Evolutionary conservation across 2,329 filamentous ascomycete genomes (phyloP).

Genomic region (Stromatinia cepivora): DNA sequence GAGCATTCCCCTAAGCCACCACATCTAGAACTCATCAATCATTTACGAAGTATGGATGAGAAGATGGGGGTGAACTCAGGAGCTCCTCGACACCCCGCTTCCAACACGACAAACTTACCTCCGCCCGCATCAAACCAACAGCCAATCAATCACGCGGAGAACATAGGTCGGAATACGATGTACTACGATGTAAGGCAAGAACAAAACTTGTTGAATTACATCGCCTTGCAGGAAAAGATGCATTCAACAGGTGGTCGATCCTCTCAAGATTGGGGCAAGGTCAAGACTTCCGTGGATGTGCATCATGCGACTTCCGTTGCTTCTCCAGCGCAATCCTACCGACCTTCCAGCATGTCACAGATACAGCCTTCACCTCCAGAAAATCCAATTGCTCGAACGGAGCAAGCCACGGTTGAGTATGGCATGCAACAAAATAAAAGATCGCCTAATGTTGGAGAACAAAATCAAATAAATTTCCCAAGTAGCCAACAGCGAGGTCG

Average conservation of each 20-base stretch:
- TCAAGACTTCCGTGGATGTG: neutral
- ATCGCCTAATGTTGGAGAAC: neutral
- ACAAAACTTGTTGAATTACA: neutral
- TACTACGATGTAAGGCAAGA: neutral
- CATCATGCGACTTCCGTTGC: neutral
- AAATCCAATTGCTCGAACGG: neutral
- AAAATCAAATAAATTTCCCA: neutral
- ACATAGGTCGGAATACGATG: neutral
- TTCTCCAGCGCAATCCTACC: neutral
- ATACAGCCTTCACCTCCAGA: neutral
- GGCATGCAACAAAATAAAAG: neutral
- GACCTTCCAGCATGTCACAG: neutral
- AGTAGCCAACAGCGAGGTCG: neutral
- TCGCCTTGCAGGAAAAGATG: neutral
- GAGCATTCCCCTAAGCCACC: neutral
- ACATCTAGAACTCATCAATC: conserved; percentile 1
- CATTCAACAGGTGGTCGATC: neutral
- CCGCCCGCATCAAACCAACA: neutral
- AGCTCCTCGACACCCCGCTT: neutral
- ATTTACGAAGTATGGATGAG: conserved; percentile 8
- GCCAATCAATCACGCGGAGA: neutral
- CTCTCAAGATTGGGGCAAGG: neutral
- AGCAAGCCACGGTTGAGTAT: neutral
- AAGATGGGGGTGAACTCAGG: neutral
- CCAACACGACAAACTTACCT: neutral